Evolutionary conservation across 345 rosid genomes (phyloP).

Genomic region (Ailanthus altissimus): DNA sequence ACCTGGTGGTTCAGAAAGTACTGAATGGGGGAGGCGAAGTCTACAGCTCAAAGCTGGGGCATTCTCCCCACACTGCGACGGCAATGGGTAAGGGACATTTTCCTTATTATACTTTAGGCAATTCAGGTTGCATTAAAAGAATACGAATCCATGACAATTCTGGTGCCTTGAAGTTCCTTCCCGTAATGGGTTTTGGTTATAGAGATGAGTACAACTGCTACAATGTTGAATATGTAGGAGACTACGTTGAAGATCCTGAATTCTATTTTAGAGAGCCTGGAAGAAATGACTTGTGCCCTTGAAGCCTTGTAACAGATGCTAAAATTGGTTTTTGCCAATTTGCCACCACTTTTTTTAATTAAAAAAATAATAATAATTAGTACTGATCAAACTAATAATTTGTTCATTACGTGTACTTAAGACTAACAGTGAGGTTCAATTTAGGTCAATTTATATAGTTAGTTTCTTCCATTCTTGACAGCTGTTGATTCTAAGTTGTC

Average conservation of each 20-base stretch:
- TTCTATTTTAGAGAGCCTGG: conserved; percentile 63
- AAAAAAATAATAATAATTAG: not conserved
- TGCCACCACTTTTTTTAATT: not conserved
- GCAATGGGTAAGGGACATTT: conserved; percentile 56
- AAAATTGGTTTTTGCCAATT: not conserved
- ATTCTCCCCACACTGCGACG: conserved; percentile 49
- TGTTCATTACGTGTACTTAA: not conserved
- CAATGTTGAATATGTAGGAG: conserved; percentile 27
- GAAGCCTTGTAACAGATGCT: not conserved
- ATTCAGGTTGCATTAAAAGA: conserved; percentile 47
- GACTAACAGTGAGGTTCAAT: not conserved
- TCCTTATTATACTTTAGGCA: conserved; percentile 29
- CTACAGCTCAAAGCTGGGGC: conserved; percentile 47
- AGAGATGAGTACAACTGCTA: conserved; percentile 52
- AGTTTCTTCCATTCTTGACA: not conserved
- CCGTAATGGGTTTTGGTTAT: conserved; percentile 43
- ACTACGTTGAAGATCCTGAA: conserved; percentile 56
- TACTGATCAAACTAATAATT: not conserved
- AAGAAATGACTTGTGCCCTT: conserved; percentile 43
- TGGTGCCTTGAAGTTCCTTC: conserved; percentile 34
- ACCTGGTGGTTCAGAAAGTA: conserved; percentile 35
- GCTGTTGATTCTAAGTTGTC: not conserved
- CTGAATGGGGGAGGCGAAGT: conserved; percentile 73
- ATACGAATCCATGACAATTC: conserved; percentile 49
- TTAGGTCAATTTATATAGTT: too few species aligned